A percentile compares a stretch with the other conserved stretches of the same genome.
phyloP scores from a whole-genome alignment of 164 flowering plant species.

The Vitis rotundifolia region DNA sequence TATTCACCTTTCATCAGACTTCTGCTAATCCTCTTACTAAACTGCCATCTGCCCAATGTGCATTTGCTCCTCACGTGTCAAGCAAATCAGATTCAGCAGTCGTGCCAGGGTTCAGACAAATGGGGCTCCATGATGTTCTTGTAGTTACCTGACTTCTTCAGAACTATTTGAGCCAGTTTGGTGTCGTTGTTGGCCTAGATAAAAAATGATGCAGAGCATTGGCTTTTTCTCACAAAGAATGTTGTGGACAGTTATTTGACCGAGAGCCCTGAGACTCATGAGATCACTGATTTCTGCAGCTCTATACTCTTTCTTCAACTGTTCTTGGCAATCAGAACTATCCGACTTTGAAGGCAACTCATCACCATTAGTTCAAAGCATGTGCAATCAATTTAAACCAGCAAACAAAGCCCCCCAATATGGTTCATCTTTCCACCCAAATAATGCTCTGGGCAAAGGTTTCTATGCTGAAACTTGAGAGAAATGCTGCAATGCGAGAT shows the following conservation, averaged over 20 bases:
- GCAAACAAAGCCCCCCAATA: too few relatives aligned
- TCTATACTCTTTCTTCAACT: slow-evolving; percentile 57
- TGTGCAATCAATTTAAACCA: too few relatives aligned
- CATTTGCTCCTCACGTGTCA: too few relatives aligned
- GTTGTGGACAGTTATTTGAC: slow-evolving; percentile 55
- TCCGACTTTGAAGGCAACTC: slow-evolving; percentile 49
- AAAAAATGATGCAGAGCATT: slow-evolving; percentile 50
- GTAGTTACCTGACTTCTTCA: slow-evolving; percentile 49
- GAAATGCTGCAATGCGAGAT: too few relatives aligned
- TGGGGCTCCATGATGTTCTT: slow-evolving; percentile 51
- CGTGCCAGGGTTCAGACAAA: slow-evolving; percentile 52
- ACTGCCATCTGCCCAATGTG: too few relatives aligned
- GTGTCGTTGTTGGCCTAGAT: slow-evolving; percentile 48
- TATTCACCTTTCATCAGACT: too few relatives aligned
- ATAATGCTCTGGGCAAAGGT: too few relatives aligned
- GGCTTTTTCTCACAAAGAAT: slow-evolving; percentile 48
- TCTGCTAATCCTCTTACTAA: too few relatives aligned
- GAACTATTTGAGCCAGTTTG: slow-evolving; percentile 40
- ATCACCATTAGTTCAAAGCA: neutral
- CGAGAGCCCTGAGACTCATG: slow-evolving; percentile 51
- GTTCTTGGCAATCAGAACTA: slow-evolving; percentile 53
- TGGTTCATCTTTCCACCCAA: too few relatives aligned
- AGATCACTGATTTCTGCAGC: slow-evolving; percentile 56
- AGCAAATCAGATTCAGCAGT: slow-evolving; percentile 29
- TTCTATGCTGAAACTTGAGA: too few relatives aligned